Conservation (phyloP, 2,329 filamentous ascomycete genomes). For the Diaporthe sp. region DNA sequence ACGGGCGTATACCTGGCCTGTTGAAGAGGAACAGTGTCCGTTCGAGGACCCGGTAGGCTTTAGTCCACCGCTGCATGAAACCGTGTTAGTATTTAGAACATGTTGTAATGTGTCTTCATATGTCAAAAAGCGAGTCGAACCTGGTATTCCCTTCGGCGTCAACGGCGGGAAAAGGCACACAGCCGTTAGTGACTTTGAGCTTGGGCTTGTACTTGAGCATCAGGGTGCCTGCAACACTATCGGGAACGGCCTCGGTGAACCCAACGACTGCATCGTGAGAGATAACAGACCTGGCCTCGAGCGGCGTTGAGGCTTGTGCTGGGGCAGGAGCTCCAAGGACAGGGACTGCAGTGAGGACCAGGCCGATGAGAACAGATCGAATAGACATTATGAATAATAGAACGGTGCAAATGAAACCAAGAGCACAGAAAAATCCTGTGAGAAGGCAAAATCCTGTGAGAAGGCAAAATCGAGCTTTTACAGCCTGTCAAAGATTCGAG, state of each 20-base stretch:
- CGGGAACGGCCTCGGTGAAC: conserved; percentile 66
- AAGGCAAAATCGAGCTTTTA: background rate
- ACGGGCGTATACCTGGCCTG: conserved; percentile 56
- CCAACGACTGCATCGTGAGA: conserved; percentile 59
- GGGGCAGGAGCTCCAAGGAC: conserved; percentile 11
- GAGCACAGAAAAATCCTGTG: background rate
- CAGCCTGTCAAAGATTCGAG: background rate
- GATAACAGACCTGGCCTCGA: conserved; percentile 42
- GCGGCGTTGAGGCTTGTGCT: background rate
- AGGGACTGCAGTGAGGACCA: conserved; percentile 5
- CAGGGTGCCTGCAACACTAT: conserved; percentile 57
- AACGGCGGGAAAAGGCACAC: conserved; percentile 74
- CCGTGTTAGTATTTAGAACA: background rate
- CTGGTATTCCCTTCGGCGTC: conserved; percentile 69
- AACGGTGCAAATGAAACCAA: background rate
- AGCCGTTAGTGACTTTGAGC: conserved; percentile 69
- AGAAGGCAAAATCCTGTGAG: background rate
- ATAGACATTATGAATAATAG: conserved; percentile 4
- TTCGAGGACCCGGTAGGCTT: conserved; percentile 48
- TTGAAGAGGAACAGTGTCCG: conserved; percentile 51
- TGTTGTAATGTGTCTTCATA: background rate
- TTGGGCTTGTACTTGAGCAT: conserved; percentile 70
- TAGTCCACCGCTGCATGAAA: conserved; percentile 50
- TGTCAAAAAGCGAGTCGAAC: conserved; percentile 52
- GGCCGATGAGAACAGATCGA: conserved; percentile 3